Base-by-base conservation (phyloP, 2,329 filamentous ascomycete species). In the Grosmannia huntii region DNA sequence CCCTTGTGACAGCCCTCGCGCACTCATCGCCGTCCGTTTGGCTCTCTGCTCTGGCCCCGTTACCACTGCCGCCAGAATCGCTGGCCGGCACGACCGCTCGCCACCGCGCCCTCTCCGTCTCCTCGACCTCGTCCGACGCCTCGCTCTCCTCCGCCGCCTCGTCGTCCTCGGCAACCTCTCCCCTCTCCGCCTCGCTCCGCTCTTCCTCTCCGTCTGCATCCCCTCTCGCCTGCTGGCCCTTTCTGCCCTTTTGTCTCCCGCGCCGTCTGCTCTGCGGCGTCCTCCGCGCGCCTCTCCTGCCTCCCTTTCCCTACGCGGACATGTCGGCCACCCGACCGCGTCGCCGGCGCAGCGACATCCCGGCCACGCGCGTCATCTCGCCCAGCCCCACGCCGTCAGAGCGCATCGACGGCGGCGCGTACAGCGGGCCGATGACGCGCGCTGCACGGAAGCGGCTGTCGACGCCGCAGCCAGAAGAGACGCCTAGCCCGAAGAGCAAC, bases 331-430 rank as follows among this genome's bases (percentile, higher is more conserved):
- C 60, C 25, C 16, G 57, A 19, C 53, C 38, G 66, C 82, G 85
- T 75, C 76, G 81, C 58, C 68, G 75, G 60, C 76, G 74, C 59
- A 70, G 72, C 56, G 75, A 76, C 64, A 76, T 94, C 59, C 90
- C 91, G 59, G 80, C 81, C 59, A 94, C 87, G 59, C 86, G 90
- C 67, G 88, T 96, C 65, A 95, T 94, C 65, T 95, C 90, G 14
- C 90, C 91, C 48, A 94, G 90, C 58, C 90, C 91, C 48, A 86
- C 87, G 2, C 83, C 83, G 1, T 85, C 83, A 25, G 83, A 85
- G 49, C 77, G 77, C 7, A 3, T 52, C 16, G 56, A 51, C 14
- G 56, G 79, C 61, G 85, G 64, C 3, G 12, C 46, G 21, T 81
- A 95, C 71, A 83, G 82, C 63, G 87, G 84, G 11, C 89, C 89